Base-by-base conservation (phyloP, 2,329 filamentous ascomycete genomes). In the Colletotrichum sojae region DNA sequence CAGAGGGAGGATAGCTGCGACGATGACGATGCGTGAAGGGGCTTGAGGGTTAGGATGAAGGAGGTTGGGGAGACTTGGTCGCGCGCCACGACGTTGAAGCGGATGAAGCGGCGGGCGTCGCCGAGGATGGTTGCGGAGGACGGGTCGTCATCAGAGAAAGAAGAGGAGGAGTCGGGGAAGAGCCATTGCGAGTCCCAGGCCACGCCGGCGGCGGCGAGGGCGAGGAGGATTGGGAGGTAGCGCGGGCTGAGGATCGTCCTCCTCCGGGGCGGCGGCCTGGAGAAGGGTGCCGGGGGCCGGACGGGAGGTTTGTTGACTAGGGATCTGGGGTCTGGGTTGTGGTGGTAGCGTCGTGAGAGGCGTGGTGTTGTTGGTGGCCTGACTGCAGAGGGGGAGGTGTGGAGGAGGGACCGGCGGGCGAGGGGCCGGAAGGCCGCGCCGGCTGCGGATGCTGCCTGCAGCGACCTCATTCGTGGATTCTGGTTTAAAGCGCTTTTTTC, bases 41-140 rank as follows among this genome's bases (percentile, higher is more conserved):
- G 84, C 27, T 80, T 80, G 27, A 95, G 79, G 9, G 90, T 91
- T 73, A 95, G 87, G 73, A 95, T 86, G 74, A 92, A 89, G 65
- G 88, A 90, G 0, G 90, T 90, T 1, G 89, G 85, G 0, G 92
- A 92, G 51, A 94, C 86, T 25, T 84, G 80, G 57, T 91, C 86
- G 72, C 88, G 88, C 27, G 84, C 79, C 16, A 87, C 83, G 71
- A 96, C 86, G 27, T 84, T 88, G 80, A 92, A 95, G 3, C 88
- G 86, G 43, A 86, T 86, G 79, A 94, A 94, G 5, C 54, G 68
- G 25, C 83, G 85, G 64, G 84, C 81, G 15, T 83, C 78, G 80
- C 92, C 90, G 68, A 94, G 85, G 2, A 69, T 27, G 27, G 67
- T 69, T 1, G 48, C 51, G 20, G 54, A 45, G 36, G 63, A 18